phyloP scores from a whole-genome alignment of 2,329 filamentous ascomycete species.

The Monilinia polystroma region DNA sequence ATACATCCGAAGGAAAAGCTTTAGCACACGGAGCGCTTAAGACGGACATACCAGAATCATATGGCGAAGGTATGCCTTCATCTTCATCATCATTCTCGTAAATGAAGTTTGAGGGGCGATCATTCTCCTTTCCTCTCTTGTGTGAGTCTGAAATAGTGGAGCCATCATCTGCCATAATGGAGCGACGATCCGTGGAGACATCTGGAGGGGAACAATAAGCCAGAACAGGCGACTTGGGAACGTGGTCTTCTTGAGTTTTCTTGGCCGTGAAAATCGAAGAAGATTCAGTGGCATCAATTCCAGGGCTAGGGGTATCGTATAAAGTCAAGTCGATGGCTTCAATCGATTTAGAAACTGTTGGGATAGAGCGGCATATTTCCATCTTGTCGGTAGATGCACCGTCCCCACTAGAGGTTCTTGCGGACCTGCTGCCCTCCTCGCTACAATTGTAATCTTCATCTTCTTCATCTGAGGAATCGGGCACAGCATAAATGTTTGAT shows the following conservation, averaged over 20 bases:
- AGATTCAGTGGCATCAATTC: not conserved
- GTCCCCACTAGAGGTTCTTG: slow-evolving; percentile 34
- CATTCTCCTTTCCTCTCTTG: not conserved
- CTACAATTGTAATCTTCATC: slow-evolving; percentile 37
- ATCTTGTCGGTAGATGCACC: slow-evolving; percentile 33
- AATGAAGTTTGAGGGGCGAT: not conserved
- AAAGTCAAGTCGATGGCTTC: slow-evolving; percentile 38
- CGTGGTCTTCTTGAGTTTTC: not conserved
- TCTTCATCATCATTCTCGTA: slow-evolving; percentile 16
- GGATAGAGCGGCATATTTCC: slow-evolving; percentile 6
- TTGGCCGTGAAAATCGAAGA: not conserved
- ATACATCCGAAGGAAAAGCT: not conserved
- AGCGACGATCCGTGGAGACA: not conserved
- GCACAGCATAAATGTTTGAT: slow-evolving; percentile 34
- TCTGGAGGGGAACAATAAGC: not conserved
- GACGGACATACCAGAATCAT: not conserved
- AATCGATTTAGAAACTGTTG: slow-evolving; percentile 29
- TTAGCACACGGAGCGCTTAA: not conserved
- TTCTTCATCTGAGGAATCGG: slow-evolving; percentile 37
- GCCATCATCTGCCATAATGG: not conserved
- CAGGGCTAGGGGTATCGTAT: slow-evolving; percentile 33
- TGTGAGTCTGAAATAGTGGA: not conserved
- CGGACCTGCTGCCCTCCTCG: slow-evolving; percentile 33
- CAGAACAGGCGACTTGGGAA: slow-evolving; percentile 4
- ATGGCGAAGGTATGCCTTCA: not conserved